phyloP scores from a whole-genome alignment of 352 stramenopile species.

The Phytophthora fragariaefolia region DNA sequence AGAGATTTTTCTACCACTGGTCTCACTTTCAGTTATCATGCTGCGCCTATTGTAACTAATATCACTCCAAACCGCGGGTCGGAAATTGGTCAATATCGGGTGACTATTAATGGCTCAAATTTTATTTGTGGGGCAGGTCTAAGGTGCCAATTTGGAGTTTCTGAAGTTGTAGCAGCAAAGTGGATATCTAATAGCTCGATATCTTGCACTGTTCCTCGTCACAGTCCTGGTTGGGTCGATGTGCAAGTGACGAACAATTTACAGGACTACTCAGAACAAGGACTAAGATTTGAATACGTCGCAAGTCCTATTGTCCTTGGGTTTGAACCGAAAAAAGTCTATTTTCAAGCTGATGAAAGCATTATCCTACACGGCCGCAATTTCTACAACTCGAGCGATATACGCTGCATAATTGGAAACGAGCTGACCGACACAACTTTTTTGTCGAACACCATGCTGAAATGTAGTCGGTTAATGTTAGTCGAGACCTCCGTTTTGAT shows the following conservation, averaged over 20 bases:
- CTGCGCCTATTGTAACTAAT: constrained; percentile 13
- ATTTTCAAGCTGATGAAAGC: constrained; percentile 2
- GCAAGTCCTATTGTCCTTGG: constrained; percentile 38
- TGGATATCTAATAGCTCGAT: constrained; percentile 47
- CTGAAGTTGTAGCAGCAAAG: constrained; percentile 30
- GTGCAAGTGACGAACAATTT: constrained; percentile 65
- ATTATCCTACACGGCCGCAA: constrained; percentile 39
- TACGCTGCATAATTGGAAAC: constrained; percentile 46
- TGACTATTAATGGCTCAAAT: constrained; percentile 40
- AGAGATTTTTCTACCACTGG: constrained; percentile 6
- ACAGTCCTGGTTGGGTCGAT: constrained; percentile 38
- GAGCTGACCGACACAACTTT: constrained; percentile 32
- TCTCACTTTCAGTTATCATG: constrained; percentile 37
- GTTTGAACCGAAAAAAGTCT: constrained; percentile 35
- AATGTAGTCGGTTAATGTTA: constrained; percentile 20
- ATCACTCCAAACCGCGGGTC: constrained; percentile 40
- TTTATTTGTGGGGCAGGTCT: constrained; percentile 45
- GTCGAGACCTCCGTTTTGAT: constrained; percentile 27
- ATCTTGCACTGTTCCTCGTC: constrained; percentile 36
- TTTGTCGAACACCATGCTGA: constrained; percentile 34
- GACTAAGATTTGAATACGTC: constrained; percentile 47
- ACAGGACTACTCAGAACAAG: constrained; percentile 51
- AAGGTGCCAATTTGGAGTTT: constrained; percentile 52
- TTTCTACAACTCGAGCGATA: constrained; percentile 46
- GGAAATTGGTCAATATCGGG: constrained; percentile 31